Base-by-base conservation (phyloP, 805 yeast genomes). In the Candida odintsovae region DNA sequence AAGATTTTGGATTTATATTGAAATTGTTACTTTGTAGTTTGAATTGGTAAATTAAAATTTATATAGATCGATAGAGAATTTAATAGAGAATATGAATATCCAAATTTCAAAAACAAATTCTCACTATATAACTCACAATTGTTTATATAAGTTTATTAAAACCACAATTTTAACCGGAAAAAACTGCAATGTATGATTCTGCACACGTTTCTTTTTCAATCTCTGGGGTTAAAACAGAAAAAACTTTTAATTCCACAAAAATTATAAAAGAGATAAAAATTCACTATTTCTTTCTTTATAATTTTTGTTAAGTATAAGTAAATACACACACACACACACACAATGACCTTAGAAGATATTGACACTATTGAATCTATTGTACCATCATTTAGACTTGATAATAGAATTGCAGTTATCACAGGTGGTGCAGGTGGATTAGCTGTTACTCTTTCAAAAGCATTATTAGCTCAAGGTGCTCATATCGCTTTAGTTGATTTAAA, bases 371-470 rank as follows among this genome's bases (percentile, higher is more conserved):
- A 48, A 7, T 49, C 51, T 45, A 47, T 59, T 38, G 59, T 83
- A 25, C 90, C 89, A 51, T 70, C 64, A 47, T 83, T 82, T 65
- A 76, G 86, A 68, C 71, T 82, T 50, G 88, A 82, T 59, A 85
- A 84, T 49, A 78, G 82, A 60, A 70, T 83, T 46, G 88, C 89
- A 38, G 72, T 86, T 40, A 69, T 86, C 52, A 86, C 94, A 33
- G 94, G 94, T 41, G 94, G 90, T 9, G 82, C 89, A 31, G 94
- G 94, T 41, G 92, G 90, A 16, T 69, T 86, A 55, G 82, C 87
- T 1, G 68, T 81, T 33, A 80, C 83, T 15, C 60, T 84, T 44
- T 71, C 84, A 47, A 77, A 82, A 57, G 86, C 87, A 16, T 67
- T 86, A 33, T 64, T 86, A 12, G 86, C 86, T 4, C 86, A 85